Percentiles rank a stretch among this genome's conserved stretches.
Evolutionary conservation across 78 protist species (phyloP).

Genomic region (Pigoraptor vietnamica): DNA sequence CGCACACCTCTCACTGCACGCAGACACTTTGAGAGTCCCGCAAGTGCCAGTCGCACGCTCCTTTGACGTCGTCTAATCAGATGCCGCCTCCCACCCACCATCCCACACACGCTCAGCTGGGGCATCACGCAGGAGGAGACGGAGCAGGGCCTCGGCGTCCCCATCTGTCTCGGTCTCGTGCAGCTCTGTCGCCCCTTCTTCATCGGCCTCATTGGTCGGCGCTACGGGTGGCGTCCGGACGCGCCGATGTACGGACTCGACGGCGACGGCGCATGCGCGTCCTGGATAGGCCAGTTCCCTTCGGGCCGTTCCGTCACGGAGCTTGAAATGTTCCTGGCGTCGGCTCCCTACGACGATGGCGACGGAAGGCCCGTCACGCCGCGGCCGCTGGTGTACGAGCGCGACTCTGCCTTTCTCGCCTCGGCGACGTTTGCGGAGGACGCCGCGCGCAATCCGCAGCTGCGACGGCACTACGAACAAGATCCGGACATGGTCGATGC

Average conservation of each 20-base stretch:
- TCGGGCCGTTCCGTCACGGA: conserved; percentile 63
- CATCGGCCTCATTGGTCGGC: conserved; percentile 59
- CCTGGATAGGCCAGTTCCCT: no score
- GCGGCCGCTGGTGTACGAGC: conserved; percentile 46
- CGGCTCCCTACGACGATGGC: not conserved
- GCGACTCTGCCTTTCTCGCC: not conserved
- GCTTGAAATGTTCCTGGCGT: conserved; percentile 50
- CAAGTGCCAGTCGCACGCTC: no score
- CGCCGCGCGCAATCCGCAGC: not conserved
- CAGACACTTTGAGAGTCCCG: no score
- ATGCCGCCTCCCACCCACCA: not conserved
- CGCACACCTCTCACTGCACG: no score
- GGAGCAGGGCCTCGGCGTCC: not conserved
- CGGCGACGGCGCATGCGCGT: conserved; percentile 15
- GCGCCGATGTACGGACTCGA: conserved; percentile 6
- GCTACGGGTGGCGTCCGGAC: conserved; percentile 62
- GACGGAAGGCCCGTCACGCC: not conserved
- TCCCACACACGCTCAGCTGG: conserved; percentile 54
- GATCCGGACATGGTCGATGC: conserved; percentile 7
- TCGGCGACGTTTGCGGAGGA: conserved; percentile 21
- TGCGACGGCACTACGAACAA: conserved; percentile 19
- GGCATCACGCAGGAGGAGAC: conserved; percentile 69
- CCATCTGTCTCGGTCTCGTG: conserved; percentile 55
- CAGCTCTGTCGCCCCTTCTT: conserved; percentile 74
- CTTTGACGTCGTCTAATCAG: not conserved